Evolutionary conservation across 225 moss, liverwort and hornwort genomes (phyloP), one percentile per base, ranked within the genome.

Genomic region (Asterella californica): DNA sequence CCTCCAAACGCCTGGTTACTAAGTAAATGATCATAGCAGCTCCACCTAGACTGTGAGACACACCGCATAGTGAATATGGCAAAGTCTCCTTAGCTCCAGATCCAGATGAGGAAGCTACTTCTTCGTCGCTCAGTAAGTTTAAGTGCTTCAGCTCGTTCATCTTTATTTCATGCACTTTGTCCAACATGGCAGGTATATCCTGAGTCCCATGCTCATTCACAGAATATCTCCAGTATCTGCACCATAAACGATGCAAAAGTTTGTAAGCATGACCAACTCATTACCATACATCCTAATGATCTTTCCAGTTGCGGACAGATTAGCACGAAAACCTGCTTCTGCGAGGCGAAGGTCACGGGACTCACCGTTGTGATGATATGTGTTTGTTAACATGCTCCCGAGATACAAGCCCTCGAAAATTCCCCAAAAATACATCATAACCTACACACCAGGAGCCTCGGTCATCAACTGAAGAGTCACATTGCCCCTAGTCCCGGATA

Each of bases 351-450:
- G 12, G 59, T 46, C 64, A 6, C 15, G 15, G 2, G 21, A 53
- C 78, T n/a, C 33, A 96, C 96, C 94, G 89, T 83, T 86, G 91
- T 54, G 94, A 84, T 46, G 95, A 95, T 12, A 99, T 92, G 24
- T 85, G 65, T 76, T 88, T 90, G 76, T 92, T 82, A 14, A 93
- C 91, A 71, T 99, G 99, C 81, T 99, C 99, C 65, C 93, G 85
- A 71, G 99, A 99, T 50, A 92, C 95, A 75, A 99, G 81, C 17
- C 99, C 99, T 54, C 99, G 93, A 24, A 95, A 86, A 73, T 99
- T 99, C n/a, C 99, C 99, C 69, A 99, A 64, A 72, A 95, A 99
- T 4, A 95, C 99, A 85, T 99, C 99, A 82, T 91, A 99, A 76
- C 95, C 99, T 99, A 88, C 88, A 83, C 59, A 46, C 4, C 2